These are phyloP conservation scores for Cladosporium sp. DNA, from an alignment of 2,329 filamentous ascomycete species.

Conservation along the genomic window DNA sequence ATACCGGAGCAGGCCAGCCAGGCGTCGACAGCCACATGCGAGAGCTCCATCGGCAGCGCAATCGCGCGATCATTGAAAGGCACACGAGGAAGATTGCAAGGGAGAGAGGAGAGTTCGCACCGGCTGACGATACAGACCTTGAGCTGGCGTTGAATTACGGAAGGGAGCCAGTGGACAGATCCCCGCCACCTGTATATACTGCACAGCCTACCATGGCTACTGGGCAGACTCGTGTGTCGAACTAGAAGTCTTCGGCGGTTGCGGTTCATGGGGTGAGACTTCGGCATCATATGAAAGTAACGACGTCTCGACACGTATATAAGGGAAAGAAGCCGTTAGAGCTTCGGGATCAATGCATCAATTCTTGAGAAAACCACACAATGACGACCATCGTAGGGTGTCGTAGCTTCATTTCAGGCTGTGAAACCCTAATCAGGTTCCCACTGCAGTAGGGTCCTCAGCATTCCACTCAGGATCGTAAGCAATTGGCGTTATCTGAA, in stretches of 20 bases:
- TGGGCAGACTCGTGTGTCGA: neutral
- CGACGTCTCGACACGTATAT: neutral
- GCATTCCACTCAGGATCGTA: slow-evolving; percentile 44
- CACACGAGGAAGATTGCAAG: slow-evolving; percentile 22
- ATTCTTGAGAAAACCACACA: neutral
- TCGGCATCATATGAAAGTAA: neutral
- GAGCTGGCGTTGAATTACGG: slow-evolving; percentile 8
- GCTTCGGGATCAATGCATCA: neutral
- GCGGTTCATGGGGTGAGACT: neutral
- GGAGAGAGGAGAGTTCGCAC: slow-evolving; percentile 22
- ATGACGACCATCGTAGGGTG: neutral
- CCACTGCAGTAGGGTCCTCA: slow-evolving; percentile 33
- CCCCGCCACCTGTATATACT: neutral
- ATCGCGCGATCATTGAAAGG: slow-evolving; percentile 25
- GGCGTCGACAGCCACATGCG: slow-evolving; percentile 13
- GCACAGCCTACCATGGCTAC: neutral
- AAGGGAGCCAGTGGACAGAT: neutral
- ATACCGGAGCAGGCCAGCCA: slow-evolving; percentile 5
- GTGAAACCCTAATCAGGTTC: neutral
- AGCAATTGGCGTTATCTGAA: slow-evolving; percentile 40
- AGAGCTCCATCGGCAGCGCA: slow-evolving; percentile 21
- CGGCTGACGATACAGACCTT: neutral
- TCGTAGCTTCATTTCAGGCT: neutral
- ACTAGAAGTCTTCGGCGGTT: neutral
- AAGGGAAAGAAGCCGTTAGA: neutral